Conservation (phyloP, 176 grass and related monocot genomes). For the Dactylis glomerata region DNA sequence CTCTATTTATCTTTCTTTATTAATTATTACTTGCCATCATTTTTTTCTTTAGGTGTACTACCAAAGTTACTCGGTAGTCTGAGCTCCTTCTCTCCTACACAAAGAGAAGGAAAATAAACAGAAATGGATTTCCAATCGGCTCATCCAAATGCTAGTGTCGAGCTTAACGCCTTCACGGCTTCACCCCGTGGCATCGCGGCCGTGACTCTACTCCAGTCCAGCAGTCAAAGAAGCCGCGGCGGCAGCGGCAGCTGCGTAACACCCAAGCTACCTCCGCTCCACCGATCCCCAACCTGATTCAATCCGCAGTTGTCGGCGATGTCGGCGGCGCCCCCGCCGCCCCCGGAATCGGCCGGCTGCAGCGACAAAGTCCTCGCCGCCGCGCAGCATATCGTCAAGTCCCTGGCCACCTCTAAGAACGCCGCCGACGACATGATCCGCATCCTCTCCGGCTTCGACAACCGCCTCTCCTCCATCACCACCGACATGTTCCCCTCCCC, state of each 20-base stretch:
- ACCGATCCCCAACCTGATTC: background rate
- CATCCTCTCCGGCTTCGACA: slow-evolving; percentile 91
- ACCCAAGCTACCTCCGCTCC: slow-evolving; percentile 13
- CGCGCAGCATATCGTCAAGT: slow-evolving; percentile 91
- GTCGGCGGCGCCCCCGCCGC: slow-evolving; percentile 32
- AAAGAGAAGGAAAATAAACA: too few species aligned
- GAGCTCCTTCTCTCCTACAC: too few species aligned
- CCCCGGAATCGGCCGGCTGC: slow-evolving; percentile 19
- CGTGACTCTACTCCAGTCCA: background rate
- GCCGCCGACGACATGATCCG: slow-evolving; percentile 94
- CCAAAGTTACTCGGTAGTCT: too few species aligned
- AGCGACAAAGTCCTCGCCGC: slow-evolving; percentile 87
- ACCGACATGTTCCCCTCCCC: slow-evolving; percentile 43
- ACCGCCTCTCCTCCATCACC: slow-evolving; percentile 69
- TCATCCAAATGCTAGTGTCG: too few species aligned
- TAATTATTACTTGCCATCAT: too few species aligned
- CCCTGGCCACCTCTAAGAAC: slow-evolving; percentile 90
- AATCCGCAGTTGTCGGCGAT: background rate
- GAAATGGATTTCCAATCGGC: too few species aligned
- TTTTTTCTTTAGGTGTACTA: too few species aligned
- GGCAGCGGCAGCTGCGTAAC: slow-evolving; percentile 3
- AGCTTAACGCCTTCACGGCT: too few species aligned
- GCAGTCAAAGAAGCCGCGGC: slow-evolving; percentile 28
- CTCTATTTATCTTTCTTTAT: too few species aligned
- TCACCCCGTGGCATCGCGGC: background rate